Base-by-base conservation (phyloP, 2,329 filamentous ascomycete genomes). In the Coniella vitis region DNA sequence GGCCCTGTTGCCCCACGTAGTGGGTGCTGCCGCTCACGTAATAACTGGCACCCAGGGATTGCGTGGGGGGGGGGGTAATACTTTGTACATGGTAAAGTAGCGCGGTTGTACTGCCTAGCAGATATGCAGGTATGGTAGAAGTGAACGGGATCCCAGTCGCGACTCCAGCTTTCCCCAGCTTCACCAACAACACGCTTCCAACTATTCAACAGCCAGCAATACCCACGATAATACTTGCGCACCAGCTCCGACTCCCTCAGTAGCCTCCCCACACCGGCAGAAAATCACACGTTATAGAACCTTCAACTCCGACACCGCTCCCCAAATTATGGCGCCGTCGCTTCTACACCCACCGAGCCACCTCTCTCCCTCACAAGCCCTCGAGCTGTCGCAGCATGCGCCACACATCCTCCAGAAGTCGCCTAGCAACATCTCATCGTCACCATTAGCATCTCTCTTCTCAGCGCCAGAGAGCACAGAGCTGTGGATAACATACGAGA, bases 401-500 rank as follows among this genome's bases (percentile, higher is more conserved):
- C 79, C 80, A 2, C 60, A 59, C 45, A 71, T 83, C 52, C 69
- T 84, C 51, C 67, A 67, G 55, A 77, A 67, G 58, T 75, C 75
- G 38, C 72, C 76, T 7, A 76, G 73, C 54, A 70, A 72, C 31
- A 71, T 78, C 51, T 76, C 76, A 4, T 67, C 72, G n/a, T 80
- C 78, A 29, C 70, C 75, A 3, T 58, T 83, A 9, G 59, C 63
- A 21, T 75, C 75, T 8, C 64, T 83, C 3, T 73, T 81, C 58
- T 70, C 75, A 1, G 67, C 75, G 1, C 65, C 76, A 25, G 90
- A 96, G 64, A 83, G 83, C 0, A 75, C 86, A 47, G 89, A 95
- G 56, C 75, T 87, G 61, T 97, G 91, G 90, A 78, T 78, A 14
- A 81, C 80, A 38, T 87, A 93, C 66, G 91, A 97, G 69, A 93